Evolutionary conservation across 768 basidiomycete species (phyloP), one percentile per base, ranked within the genome.

Genomic region (Podaxis sp.): DNA sequence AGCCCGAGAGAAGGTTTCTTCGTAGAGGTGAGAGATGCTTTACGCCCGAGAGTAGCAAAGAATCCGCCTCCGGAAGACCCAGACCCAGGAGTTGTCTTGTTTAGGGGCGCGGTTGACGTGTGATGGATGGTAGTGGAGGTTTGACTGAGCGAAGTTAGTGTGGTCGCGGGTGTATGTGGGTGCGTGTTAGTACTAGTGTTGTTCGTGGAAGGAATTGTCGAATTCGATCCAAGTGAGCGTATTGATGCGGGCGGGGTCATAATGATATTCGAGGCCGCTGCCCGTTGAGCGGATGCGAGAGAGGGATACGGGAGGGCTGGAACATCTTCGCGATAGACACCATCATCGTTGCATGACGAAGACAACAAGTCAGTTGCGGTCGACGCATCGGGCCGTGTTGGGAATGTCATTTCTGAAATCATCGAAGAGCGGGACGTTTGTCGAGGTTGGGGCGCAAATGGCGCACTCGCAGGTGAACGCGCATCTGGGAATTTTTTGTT

Each of bases 221-320:
- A 72, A 18, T 79, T 76, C 1, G 83, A 74, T 23, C 71, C 73
- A 35, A 79, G 69, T 10, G 80, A 80, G 44, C 84, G 82, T 63
- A 82, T 76, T 38, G 84, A 84, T 4, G 82, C 71, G 0, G 82
- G 76, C 5, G 83, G 79, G 2, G 77, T 73, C 46, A 55, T 55
- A 38, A 65, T 71, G 35, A 70, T 72, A 48, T 73, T 73, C 42
- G 76, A 70, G 69, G 74, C 37, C 67, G 65, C 32, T 72, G 75
- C 55, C 62, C 62, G 62, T 65, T 69, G 61, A 66, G 73, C 54
- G 65, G 72, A 53, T n/a, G 82, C 88, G 40, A 92, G 75, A 3
- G 86, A 83, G 2, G 91, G 91, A 67, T 93, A 93, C 2, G 91
- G 91, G 40, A 93, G 80, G 4, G 87, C 83, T 0, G 85, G 83